Evolutionary conservation across 495 filamentous ascomycete genomes (phyloP), one percentile per base, ranked within the genome.

Genomic region (Aspergillus panamensis): DNA sequence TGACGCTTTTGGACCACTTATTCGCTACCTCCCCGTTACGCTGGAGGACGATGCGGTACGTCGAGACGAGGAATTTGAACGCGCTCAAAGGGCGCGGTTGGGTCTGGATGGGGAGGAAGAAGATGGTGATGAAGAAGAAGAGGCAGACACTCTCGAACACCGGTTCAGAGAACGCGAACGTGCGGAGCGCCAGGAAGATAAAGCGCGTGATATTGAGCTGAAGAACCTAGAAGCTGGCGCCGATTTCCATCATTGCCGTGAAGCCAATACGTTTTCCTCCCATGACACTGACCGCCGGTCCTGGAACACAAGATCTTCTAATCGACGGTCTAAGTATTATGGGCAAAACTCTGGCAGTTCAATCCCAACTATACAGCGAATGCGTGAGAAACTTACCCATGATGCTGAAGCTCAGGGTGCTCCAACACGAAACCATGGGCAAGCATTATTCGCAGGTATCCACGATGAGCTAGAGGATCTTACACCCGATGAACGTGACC

Each of bases 391-490:
- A 51, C 66, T 77, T 45, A 66, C 67, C 6, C 54, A 73, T 16
- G 84, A 88, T 61, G 60, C 87, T 19, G 89, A 95, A 74, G 80
- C 85, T 13, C 87, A 95, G 73, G 77, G 81, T 6, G 68, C 71
- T 9, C 55, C 66, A 21, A 77, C 72, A 6, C 70, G 76, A 21
- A 62, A 77, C 16, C 82, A 89, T 49, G 90, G 85, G n/a, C 84
- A 88, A 51, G 85, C 89, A 33, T 79, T 97, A 13, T 98, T 92
- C 73, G 84, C 88, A 21, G 89, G 88, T 45, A 89, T 92, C 66
- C 82, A 90, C 62, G 93, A 97, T 60, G 89, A 95, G 73, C 85
- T 98, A 49, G 94, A 97, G 69, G 94, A 97, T 73, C 79, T 98
- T 47, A 94, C 89, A 20, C 90, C 92, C 0, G 89, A 92, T 52